phyloP scores from a whole-genome alignment of 495 filamentous ascomycete species.

The Lepidopterella palustris region DNA sequence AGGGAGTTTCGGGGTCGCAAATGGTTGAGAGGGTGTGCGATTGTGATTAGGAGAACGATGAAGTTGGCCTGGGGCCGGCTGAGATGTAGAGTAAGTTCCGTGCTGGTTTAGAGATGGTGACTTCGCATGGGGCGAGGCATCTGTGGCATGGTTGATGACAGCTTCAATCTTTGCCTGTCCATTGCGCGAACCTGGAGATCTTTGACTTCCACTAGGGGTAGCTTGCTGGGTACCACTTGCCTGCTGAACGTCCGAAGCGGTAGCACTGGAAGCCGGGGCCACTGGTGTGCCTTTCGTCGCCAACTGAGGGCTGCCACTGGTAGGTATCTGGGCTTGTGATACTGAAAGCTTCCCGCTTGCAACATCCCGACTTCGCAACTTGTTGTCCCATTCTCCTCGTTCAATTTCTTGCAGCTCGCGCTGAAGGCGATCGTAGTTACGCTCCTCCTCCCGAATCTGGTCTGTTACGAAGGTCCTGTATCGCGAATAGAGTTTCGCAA shows the following conservation, averaged over 20 bases:
- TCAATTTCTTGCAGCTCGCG: constrained; percentile 65
- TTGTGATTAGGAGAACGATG: constrained; percentile 4
- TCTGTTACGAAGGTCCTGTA: constrained; percentile 62
- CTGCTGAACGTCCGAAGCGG: not conserved
- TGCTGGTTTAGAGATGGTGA: not conserved
- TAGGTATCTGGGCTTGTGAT: constrained; percentile 22
- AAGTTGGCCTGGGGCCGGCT: not conserved
- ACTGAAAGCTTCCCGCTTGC: constrained; percentile 17
- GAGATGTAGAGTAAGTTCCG: constrained; percentile 1
- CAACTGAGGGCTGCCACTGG: constrained; percentile 4
- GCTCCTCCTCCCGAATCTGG: constrained; percentile 71
- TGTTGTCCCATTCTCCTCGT: constrained; percentile 47
- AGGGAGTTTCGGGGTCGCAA: constrained; percentile 14
- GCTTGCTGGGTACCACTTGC: not conserved
- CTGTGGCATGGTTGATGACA: constrained; percentile 25
- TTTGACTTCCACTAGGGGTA: not conserved
- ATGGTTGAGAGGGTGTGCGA: constrained; percentile 10
- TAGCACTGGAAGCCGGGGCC: not conserved
- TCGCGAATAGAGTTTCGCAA: constrained; percentile 63
- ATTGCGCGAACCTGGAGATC: not conserved
- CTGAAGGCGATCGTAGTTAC: constrained; percentile 53
- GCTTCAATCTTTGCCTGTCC: constrained; percentile 23
- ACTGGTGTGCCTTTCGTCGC: not conserved
- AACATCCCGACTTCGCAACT: constrained; percentile 10
- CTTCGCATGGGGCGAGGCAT: constrained; percentile 24